These are phyloP conservation scores for Tephrocybe sp. DNA, from an alignment of 768 basidiomycete genomes.

Conservation along the genomic window DNA sequence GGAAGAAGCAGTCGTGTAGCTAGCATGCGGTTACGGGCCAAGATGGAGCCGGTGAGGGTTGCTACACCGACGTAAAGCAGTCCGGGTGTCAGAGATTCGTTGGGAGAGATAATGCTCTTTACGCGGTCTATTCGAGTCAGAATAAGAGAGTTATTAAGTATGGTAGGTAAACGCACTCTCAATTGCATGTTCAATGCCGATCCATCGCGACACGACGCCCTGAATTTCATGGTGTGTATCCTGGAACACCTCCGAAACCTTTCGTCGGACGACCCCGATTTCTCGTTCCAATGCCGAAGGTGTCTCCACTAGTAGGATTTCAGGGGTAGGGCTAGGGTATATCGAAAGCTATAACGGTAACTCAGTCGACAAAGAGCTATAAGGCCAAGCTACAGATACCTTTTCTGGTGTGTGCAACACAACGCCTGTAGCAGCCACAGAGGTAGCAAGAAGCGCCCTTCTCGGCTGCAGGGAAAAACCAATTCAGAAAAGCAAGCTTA, in stretches of 20 bases:
- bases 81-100: conserved; percentile 88
- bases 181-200: conserved; percentile 79
- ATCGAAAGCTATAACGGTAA: conserved; percentile 68
- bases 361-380: not conserved
- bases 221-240: conserved; percentile 70
- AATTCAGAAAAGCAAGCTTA: not conserved
- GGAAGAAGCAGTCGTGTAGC: conserved; percentile 74
- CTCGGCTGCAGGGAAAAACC: conserved; percentile 26
- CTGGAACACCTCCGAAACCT: conserved; percentile 53
- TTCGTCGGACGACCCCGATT: conserved; percentile 69
- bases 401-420: conserved; percentile 31
- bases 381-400: conserved; percentile 20
- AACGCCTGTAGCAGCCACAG: conserved; percentile 30
- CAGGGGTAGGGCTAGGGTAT: conserved; percentile 64
- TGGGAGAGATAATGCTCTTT: conserved; percentile 75
- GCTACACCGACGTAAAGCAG: conserved; percentile 88
- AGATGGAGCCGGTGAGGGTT: conserved; percentile 83
- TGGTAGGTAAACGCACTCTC: conserved; percentile 64
- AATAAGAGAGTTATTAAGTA: not conserved
- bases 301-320: conserved; percentile 72
- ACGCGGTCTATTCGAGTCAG: conserved; percentile 59
- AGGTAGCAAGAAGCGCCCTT: conserved; percentile 33
- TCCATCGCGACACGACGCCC: conserved; percentile 76
- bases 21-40: conserved; percentile 76
- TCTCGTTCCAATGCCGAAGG: conserved; percentile 75